A percentile compares a stretch with the other conserved stretches of the same genome.
These are phyloP conservation scores for Colletotrichum orbiculare DNA, from an alignment of 2,329 filamentous ascomycete genomes.

Conservation along the genomic window DNA sequence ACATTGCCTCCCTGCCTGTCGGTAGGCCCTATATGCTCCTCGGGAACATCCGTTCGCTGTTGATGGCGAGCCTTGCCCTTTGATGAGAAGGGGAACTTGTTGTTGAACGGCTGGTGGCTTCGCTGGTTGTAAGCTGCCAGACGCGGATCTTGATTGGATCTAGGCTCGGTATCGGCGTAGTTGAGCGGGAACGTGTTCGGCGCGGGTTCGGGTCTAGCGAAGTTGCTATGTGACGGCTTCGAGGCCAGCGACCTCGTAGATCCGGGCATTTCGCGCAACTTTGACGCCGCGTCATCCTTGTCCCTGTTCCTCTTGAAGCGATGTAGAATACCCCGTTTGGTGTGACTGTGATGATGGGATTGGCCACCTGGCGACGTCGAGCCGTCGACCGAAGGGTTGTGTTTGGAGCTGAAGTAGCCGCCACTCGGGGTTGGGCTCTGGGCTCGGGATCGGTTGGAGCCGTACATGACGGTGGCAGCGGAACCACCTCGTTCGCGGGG, in stretches of 20 bases:
- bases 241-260: slow-evolving; percentile 65
- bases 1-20: slow-evolving; percentile 67
- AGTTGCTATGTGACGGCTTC: slow-evolving; percentile 61
- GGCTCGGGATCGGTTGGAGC: slow-evolving; percentile 66
- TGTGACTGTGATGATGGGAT: slow-evolving; percentile 49
- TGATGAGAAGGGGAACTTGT: slow-evolving; percentile 68
- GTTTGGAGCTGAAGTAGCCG: slow-evolving; percentile 61
- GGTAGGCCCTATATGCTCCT: slow-evolving; percentile 69
- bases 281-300: slow-evolving; percentile 62
- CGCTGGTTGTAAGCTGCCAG: slow-evolving; percentile 38
- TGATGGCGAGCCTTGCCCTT: slow-evolving; percentile 62
- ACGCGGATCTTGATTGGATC: slow-evolving; percentile 44
- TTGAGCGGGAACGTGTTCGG: slow-evolving; percentile 50
- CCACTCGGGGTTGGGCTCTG: slow-evolving; percentile 86
- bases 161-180: slow-evolving; percentile 42
- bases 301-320: slow-evolving; percentile 64
- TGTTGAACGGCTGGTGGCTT: slow-evolving; percentile 68
- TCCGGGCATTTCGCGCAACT: slow-evolving; percentile 60
- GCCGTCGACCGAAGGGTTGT: slow-evolving; percentile 59
- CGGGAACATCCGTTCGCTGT: slow-evolving; percentile 62
- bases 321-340: slow-evolving; percentile 60
- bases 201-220: slow-evolving; percentile 52
- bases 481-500: slow-evolving; percentile 65
- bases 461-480: slow-evolving; percentile 54
- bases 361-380: slow-evolving; percentile 65